Evolutionary conservation across 2,329 filamentous ascomycete species (phyloP).

Genomic region (Colletotrichum sp.): DNA sequence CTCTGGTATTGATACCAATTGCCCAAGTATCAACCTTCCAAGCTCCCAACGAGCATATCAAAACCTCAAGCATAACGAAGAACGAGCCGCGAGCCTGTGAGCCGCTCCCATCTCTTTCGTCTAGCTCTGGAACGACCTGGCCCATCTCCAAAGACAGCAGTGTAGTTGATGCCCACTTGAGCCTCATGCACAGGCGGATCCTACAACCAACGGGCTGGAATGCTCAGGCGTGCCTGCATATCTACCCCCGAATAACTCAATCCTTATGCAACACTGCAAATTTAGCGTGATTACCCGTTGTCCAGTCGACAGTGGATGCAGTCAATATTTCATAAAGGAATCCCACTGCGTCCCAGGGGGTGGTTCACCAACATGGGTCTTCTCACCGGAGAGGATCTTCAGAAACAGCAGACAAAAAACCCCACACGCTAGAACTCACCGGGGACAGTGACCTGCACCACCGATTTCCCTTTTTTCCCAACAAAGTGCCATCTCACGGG

Average conservation of each 20-base stretch:
- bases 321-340: background rate
- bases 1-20: background rate
- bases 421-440: constrained; percentile 1
- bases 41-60: background rate
- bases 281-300: background rate
- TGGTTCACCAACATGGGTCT: background rate
- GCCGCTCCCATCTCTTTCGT: background rate
- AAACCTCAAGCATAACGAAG: background rate
- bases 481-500: background rate
- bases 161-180: background rate
- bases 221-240: background rate
- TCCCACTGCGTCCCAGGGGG: background rate
- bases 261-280: background rate
- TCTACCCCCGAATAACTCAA: background rate
- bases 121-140: background rate
- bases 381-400: background rate
- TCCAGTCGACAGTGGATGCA: constrained; percentile 11
- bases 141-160: background rate
- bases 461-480: background rate
- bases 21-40: background rate
- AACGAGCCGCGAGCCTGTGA: background rate
- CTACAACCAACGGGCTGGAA: background rate
- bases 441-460: background rate
- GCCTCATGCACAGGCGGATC: background rate
- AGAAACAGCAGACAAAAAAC: constrained; percentile 7